A percentile compares a stretch with the other conserved stretches of the same genome.
Evolutionary conservation across 805 yeast species (phyloP).

Genomic region (Candida dendrica): DNA sequence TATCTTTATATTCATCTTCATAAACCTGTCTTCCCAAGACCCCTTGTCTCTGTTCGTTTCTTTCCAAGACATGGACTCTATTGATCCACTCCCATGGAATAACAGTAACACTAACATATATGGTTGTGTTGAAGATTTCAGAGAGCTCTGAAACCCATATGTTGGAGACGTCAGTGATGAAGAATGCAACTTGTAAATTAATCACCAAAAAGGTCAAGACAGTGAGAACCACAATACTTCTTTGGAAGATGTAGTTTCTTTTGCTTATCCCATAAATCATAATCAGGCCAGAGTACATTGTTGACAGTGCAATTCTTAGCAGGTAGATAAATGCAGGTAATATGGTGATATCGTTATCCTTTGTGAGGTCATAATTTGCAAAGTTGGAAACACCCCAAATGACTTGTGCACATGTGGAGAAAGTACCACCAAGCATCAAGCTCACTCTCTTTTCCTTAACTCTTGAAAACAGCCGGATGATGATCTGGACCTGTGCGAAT

Average conservation of each 20-base stretch:
- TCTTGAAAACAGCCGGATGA: slow-evolving; percentile 60
- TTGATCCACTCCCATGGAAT: slow-evolving; percentile 86
- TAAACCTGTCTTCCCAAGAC: slow-evolving; percentile 68
- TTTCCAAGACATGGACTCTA: slow-evolving; percentile 49
- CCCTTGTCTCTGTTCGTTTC: slow-evolving; percentile 58
- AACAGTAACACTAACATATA: slow-evolving; percentile 65
- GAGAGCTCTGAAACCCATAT: slow-evolving; percentile 70
- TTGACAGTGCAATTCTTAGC: slow-evolving; percentile 62
- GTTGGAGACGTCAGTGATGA: slow-evolving; percentile 69
- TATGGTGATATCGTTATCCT: slow-evolving; percentile 39
- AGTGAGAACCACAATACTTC: slow-evolving; percentile 47
- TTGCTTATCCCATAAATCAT: slow-evolving; percentile 48
- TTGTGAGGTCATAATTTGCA: slow-evolving; percentile 16
- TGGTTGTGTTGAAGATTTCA: slow-evolving; percentile 65
- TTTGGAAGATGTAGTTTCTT: slow-evolving; percentile 41
- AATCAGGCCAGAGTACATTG: slow-evolving; percentile 60
- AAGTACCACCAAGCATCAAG: slow-evolving; percentile 47
- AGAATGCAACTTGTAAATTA: slow-evolving; percentile 58
- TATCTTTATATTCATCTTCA: slow-evolving; percentile 48
- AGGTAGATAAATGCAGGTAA: slow-evolving; percentile 70
- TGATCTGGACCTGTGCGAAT: slow-evolving; percentile 63
- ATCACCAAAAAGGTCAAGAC: slow-evolving; percentile 47
- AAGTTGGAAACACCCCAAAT: slow-evolving; percentile 67
- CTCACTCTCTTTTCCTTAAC: slow-evolving; percentile 61
- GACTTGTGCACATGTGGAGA: slow-evolving; percentile 50